Base-by-base conservation (phyloP, 1,284 basidiomycete species). In the Anthracocystis panici-leucophaei region DNA sequence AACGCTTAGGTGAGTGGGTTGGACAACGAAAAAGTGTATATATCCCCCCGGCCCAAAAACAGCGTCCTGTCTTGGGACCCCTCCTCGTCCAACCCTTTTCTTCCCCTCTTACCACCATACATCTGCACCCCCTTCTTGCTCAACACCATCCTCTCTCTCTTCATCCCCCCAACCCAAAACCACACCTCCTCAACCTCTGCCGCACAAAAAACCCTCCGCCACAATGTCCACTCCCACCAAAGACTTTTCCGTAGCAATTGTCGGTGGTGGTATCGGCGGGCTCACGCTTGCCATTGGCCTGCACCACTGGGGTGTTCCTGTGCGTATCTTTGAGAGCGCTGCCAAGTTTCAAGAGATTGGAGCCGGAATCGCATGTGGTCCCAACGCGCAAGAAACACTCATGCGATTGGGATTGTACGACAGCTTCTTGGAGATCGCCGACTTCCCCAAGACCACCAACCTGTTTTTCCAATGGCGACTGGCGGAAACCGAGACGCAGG, bases 191-290 rank as follows among this genome's bases (percentile, higher is more conserved):
- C n/a, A n/a, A n/a, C n/a, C n/a, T n/a, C n/a, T n/a, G n/a, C n/a
- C n/a, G n/a, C n/a, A n/a, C n/a, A n/a, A n/a, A n/a, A n/a, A n/a
- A n/a, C n/a, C n/a, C n/a, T n/a, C 20, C 20, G 2, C 20, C 18
- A 21, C 20, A 25, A 40, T 46, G 40, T 16, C 48, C 16, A 33
- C 57, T 7, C 50, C 54, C 29, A 27, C 38, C 23, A 78, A 78
- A 41, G 65, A 76, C 52, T 77, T 76, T n/a, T 11, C 38, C 14
- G 74, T 78, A 9, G 57, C 74, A 38, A 60, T 78, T 40, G 33
- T 78, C 6, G 77, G 77, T 23, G 77, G 77, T 21, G 77, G 77
- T 35, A 78, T 78, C 21, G 74, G 74, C n/a, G 77, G 77, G 1
- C 65, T 78, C 18, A 74, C 65, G 21, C 58, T 69, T 6, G 73